Base-by-base conservation (phyloP, 352 stramenopile species). In the Phytophthora megakarya region DNA sequence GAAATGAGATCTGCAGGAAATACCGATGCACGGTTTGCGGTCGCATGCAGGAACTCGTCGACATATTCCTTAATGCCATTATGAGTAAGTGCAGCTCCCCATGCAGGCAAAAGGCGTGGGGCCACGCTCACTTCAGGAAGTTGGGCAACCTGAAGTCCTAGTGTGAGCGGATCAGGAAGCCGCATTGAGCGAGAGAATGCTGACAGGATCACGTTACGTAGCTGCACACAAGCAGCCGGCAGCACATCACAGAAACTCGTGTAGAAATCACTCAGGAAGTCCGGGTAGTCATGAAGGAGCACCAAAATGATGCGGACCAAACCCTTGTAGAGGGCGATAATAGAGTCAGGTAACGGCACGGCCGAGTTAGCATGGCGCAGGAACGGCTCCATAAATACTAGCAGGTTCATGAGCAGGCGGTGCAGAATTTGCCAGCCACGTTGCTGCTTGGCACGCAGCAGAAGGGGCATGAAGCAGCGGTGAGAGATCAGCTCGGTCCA, bases 401-500 rank as follows among this genome's bases (percentile, higher is more conserved):
- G 87, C 16, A 99, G 70, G 67, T 99, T 98, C 67, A 99, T 93
- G 28, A 99, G 75, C 35, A 99, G 85, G 16, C 98, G 94, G 67
- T 99, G 97, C 47, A 98, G 92, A 45, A 98, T 95, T 68, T 97
- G 89, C 96, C 96, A 99, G 23, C 96, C 97, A 66, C 98, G 97
- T 62, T 98, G 89, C 43, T 96, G 87, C 75, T 98, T 97, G 10
- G 90, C 81, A 25, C 80, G 81, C 26, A 99, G 73, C 25, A 99
- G 73, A 67, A 98, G 89, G n/a, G 97, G 97, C 81, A 99, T 98
- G 67, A 99, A 99, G 75, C 96, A 97, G 8, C 97, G 86, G 76
- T 99, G 96, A 22, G 94, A 99, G 16, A 99, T 93, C 13, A 99
- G 85, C 77, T 99, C 97, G 30, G 98, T 96, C 98, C 98, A 99